Evolutionary conservation across 2,329 filamentous ascomycete species (phyloP), one percentile per base, ranked within the genome.

Genomic region (Fusarium sp.): DNA sequence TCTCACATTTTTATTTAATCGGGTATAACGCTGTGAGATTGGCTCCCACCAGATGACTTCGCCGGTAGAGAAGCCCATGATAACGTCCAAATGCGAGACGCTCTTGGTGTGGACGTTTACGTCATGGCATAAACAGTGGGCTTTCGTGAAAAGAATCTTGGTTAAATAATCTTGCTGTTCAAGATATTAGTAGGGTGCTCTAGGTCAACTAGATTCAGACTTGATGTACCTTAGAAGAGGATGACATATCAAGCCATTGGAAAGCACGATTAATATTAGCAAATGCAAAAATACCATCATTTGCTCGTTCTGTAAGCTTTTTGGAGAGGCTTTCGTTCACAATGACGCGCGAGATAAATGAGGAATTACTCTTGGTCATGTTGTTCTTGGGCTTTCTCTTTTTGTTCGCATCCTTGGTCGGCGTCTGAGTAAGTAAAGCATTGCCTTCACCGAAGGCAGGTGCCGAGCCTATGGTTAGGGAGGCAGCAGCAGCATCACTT

Each of bases 31-130:
- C 75, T 98, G 95, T 38, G 94, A 95, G 75, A 97, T 92, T 12
- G 96, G 94, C 80, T 99, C 96, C 84, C 96, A 98, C 96, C 96
- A 99, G 66, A 99, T 95, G 47, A 99, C 94, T 78, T 99, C 96
- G 38, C 94, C 94, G 0, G 94, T 97, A 8, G 95, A 97, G 75
- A 97, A 98, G 1, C 96, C 96, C 89, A 99, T 92, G 59, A 97
- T 89, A 20, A 99, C 85, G 77, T 99, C 96, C 41, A 99, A 85
- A 76, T 98, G 95, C 7, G 86, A 89, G 5, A 86, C 77, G 51
- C 88, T 90, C 80, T 95, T 97, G 12, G 94, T 97, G 56, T 92
- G 77, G 42, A 88, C 82, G 76, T 99, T 98, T 41, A 97, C 89
- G 78, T 98, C 95, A 77, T 99, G 96, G 73, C 94, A 97, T 42